phyloP scores from a whole-genome alignment of 495 filamentous ascomycete genomes.

The Gamarada debralockiae region DNA sequence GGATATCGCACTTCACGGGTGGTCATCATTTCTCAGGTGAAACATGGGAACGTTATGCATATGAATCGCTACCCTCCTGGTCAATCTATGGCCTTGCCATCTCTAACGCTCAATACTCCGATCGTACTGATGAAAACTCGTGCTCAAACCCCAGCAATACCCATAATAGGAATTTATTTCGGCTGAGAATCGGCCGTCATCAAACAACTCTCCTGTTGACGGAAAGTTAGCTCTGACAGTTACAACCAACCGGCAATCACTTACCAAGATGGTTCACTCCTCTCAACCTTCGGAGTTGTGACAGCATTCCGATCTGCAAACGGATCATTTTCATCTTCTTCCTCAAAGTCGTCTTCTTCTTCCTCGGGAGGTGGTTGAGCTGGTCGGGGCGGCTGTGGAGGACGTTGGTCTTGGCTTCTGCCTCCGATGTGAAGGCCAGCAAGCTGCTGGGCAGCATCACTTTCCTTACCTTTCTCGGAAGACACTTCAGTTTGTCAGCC shows the following conservation, averaged over 20 bases:
- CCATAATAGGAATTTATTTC: too few relatives aligned
- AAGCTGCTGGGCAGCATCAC: conserved; percentile 34
- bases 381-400: conserved; percentile 36
- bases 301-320: conserved; percentile 55
- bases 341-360: conserved; percentile 43
- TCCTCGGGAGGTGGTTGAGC: conserved; percentile 26
- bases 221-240: too few relatives aligned
- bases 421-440: conserved; percentile 21
- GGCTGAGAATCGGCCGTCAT: too few relatives aligned
- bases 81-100: too few relatives aligned
- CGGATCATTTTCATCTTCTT: conserved; percentile 66
- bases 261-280: conserved; percentile 19
- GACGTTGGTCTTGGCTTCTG: conserved; percentile 31
- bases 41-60: too few relatives aligned
- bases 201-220: too few relatives aligned
- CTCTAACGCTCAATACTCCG: too few relatives aligned
- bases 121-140: too few relatives aligned
- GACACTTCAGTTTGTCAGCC: conserved; percentile 34
- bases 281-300: conserved; percentile 19
- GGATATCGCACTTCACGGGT: too few relatives aligned
- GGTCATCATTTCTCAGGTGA: too few relatives aligned
- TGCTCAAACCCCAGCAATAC: too few relatives aligned
- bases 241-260: not conserved
- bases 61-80: too few relatives aligned
- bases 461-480: conserved; percentile 43